A percentile compares a stretch with the other conserved stretches of the same genome.
These are phyloP conservation scores for Erysimum cheiri DNA, from an alignment of 441 rosid genomes.

Conservation along the genomic window DNA sequence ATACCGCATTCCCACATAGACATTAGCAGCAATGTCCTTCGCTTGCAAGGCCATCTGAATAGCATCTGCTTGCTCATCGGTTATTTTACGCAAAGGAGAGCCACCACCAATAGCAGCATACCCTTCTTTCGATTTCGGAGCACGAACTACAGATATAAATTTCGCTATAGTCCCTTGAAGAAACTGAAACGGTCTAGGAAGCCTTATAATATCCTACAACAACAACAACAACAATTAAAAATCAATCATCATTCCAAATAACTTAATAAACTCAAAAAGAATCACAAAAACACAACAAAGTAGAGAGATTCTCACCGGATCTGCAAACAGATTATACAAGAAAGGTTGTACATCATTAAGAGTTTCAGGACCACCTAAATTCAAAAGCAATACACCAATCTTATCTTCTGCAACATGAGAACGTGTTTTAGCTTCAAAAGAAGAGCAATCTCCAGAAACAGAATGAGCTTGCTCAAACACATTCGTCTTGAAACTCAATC, in stretches of 20 bases:
- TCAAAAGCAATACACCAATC: slow-evolving; percentile 84
- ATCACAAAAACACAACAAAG: background rate
- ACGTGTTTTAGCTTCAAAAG: slow-evolving; percentile 45
- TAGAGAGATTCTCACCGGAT: slow-evolving; percentile 65
- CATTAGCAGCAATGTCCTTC: slow-evolving; percentile 63
- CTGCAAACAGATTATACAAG: slow-evolving; percentile 92
- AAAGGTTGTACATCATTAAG: slow-evolving; percentile 92
- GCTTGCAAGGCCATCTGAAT: slow-evolving; percentile 65
- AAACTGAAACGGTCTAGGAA: slow-evolving; percentile 83
- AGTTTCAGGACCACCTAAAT: slow-evolving; percentile 96
- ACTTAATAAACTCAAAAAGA: background rate
- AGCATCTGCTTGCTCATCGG: slow-evolving; percentile 88
- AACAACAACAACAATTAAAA: slow-evolving; percentile 15
- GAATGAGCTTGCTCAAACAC: slow-evolving; percentile 46
- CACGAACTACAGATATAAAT: slow-evolving; percentile 80
- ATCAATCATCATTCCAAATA: slow-evolving; percentile 15
- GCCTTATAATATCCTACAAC: slow-evolving; percentile 95
- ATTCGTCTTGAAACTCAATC: slow-evolving; percentile 49
- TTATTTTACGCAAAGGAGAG: slow-evolving; percentile 87
- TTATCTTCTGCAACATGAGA: slow-evolving; percentile 61
- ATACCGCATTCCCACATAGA: slow-evolving; percentile 91
- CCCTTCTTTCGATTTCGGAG: slow-evolving; percentile 92
- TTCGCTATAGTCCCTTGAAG: slow-evolving; percentile 81
- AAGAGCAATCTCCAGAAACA: slow-evolving; percentile 52
- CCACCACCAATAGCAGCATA: slow-evolving; percentile 99